Percentiles rank a stretch among this genome's conserved stretches.
phyloP scores from a whole-genome alignment of 2,329 filamentous ascomycete genomes.

The Fusarium napiforme region DNA sequence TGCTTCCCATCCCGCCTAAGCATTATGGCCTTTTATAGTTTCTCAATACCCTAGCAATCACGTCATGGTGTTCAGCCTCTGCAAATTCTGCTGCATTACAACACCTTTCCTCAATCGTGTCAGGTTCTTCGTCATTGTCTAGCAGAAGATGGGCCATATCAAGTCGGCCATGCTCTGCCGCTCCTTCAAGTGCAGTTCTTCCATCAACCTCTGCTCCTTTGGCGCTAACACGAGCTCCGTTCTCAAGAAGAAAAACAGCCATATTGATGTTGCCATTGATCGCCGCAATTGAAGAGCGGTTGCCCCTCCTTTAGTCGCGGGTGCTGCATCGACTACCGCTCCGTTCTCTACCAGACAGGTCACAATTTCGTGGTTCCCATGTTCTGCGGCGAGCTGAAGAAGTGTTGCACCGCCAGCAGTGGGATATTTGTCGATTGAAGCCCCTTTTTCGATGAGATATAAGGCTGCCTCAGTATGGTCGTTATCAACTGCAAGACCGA shows the following conservation, averaged over 20 bases:
- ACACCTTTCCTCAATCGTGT: neutral
- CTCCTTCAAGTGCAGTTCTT: neutral
- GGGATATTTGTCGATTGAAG: rapidly evolving
- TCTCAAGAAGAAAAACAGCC: neutral
- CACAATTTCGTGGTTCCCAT: constrained; percentile 8
- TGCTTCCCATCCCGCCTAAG: rapidly evolving
- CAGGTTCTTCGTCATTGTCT: constrained; percentile 4
- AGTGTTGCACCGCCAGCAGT: rapidly evolving
- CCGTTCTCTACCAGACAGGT: neutral
- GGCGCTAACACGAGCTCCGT: neutral
- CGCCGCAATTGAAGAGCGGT: constrained; percentile 12
- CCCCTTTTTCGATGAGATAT: rapidly evolving
- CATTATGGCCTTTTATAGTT: neutral
- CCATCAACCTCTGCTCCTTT: rapidly evolving
- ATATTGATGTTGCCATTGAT: neutral
- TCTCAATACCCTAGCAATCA: neutral
- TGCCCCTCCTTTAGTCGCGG: rapidly evolving
- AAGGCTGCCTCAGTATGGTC: neutral
- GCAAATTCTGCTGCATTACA: neutral
- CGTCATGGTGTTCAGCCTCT: rapidly evolving
- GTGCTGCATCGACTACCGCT: neutral
- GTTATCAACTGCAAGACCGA: neutral
- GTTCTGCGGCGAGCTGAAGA: neutral
- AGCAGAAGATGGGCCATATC: constrained; percentile 21
- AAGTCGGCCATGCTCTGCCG: constrained; percentile 4